Conservation (phyloP, 2,329 filamentous ascomycete genomes). For the Aspergillus jensenii region DNA sequence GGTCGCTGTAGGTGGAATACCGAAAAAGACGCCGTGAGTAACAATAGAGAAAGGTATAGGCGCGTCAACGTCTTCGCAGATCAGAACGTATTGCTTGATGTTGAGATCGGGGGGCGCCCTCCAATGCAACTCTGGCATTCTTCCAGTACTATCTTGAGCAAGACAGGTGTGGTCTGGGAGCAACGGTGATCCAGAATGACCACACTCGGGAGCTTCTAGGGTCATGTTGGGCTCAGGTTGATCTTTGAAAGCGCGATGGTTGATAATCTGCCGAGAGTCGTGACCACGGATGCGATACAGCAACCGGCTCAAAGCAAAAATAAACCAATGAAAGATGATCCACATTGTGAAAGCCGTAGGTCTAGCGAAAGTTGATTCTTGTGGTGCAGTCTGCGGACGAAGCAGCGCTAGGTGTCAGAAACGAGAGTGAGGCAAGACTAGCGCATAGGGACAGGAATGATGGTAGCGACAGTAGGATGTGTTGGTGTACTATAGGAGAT, state of each 20-base stretch:
- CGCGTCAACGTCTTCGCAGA: constrained; percentile 32
- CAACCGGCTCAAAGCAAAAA: constrained; percentile 20
- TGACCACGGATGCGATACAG: constrained; percentile 27
- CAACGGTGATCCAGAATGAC: constrained; percentile 23
- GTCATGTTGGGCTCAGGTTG: constrained; percentile 24
- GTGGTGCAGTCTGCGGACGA: background rate
- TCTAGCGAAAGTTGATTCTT: background rate
- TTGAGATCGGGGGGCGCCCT: constrained; percentile 16
- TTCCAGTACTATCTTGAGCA: constrained; percentile 21
- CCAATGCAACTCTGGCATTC: constrained; percentile 26
- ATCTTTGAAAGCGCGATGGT: constrained; percentile 23
- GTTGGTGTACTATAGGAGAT: background rate
- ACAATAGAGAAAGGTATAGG: constrained; percentile 28
- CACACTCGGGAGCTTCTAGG: constrained; percentile 24
- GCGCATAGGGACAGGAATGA: background rate
- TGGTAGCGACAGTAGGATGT: background rate
- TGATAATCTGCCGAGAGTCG: constrained; percentile 24
- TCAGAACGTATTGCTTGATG: constrained; percentile 25
- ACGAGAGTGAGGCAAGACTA: background rate
- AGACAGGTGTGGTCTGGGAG: constrained; percentile 23
- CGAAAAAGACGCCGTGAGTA: constrained; percentile 31
- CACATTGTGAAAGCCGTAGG: constrained; percentile 5
- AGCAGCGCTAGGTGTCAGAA: background rate
- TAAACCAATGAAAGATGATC: constrained; percentile 19
- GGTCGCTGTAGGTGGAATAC: constrained; percentile 25